Evolutionary conservation across 2,329 filamentous ascomycete genomes (phyloP).

Genomic region (Pseudocercospora fuligena): DNA sequence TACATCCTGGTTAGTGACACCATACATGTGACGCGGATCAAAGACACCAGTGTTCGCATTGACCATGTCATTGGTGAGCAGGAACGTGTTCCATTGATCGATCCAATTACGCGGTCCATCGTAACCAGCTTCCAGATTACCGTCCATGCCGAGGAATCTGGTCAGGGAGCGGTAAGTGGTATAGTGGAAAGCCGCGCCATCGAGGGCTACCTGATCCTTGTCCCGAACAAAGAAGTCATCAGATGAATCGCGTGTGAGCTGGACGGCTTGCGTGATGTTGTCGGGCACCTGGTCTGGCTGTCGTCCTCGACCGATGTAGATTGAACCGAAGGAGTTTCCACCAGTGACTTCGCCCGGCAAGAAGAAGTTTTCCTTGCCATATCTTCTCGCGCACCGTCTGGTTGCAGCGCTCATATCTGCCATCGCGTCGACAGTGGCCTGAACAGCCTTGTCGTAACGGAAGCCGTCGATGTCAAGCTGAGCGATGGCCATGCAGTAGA

Average conservation of each 20-base stretch:
- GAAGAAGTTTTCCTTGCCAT: slow-evolving; percentile 66
- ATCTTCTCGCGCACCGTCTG: slow-evolving; percentile 59
- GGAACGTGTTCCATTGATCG: slow-evolving; percentile 59
- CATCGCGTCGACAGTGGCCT: slow-evolving; percentile 64
- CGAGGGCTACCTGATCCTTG: slow-evolving; percentile 57
- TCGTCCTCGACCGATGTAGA: slow-evolving; percentile 65
- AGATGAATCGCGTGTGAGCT: slow-evolving; percentile 50
- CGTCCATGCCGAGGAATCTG: slow-evolving; percentile 63
- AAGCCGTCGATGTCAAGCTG: slow-evolving; percentile 68
- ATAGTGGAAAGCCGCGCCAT: slow-evolving; percentile 66
- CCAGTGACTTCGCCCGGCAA: slow-evolving; percentile 65
- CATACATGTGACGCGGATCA: slow-evolving; percentile 69
- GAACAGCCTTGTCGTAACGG: slow-evolving; percentile 67
- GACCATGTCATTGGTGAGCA: slow-evolving; percentile 63
- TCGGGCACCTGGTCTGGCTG: slow-evolving; percentile 58
- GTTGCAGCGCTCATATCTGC: slow-evolving; percentile 61
- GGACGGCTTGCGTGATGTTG: slow-evolving; percentile 54
- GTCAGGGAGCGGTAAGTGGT: slow-evolving; percentile 63
- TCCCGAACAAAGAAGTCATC: slow-evolving; percentile 58
- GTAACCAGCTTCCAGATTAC: slow-evolving; percentile 58
- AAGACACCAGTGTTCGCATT: slow-evolving; percentile 65
- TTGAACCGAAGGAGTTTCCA: slow-evolving; percentile 62
- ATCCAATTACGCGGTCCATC: slow-evolving; percentile 59
- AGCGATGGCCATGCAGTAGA: slow-evolving; percentile 65
- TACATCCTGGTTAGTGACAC: slow-evolving; percentile 68